These are phyloP conservation scores for Spathaspora passalidarum DNA, from an alignment of 805 yeast genomes.

Conservation along the genomic window DNA sequence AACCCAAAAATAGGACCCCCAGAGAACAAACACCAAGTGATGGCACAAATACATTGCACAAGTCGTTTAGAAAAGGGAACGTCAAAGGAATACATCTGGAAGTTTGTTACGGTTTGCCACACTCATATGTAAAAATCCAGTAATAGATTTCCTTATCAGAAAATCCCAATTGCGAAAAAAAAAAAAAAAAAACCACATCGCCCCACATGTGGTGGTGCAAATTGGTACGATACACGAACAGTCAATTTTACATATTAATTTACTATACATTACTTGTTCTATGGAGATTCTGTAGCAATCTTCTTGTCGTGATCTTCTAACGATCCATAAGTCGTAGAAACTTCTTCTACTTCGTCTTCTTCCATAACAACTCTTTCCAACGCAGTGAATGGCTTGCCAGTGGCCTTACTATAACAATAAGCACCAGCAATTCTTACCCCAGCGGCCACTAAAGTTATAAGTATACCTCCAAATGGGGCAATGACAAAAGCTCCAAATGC, in stretches of 20 bases:
- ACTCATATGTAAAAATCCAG: too few relatives aligned
- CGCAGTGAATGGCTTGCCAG: constrained; percentile 42
- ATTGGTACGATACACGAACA: not conserved
- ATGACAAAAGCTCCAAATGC: constrained; percentile 92
- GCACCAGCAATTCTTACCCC: constrained; percentile 41
- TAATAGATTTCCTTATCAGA: not conserved
- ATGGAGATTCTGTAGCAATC: not conserved
- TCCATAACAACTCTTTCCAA: constrained; percentile 34
- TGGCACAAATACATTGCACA: constrained; percentile 48
- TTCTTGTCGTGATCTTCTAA: constrained; percentile 2
- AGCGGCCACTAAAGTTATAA: constrained; percentile 53
- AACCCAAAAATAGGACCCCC: constrained; percentile 61
- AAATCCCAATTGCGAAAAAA: not conserved
- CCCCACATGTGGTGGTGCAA: constrained; percentile 1
- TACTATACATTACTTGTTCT: not conserved
- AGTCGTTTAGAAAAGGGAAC: constrained; percentile 13
- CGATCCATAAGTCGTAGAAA: constrained; percentile 2
- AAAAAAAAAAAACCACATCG: not conserved
- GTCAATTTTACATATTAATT: not conserved
- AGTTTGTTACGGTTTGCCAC: not conserved
- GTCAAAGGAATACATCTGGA: constrained; percentile 7
- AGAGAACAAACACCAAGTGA: constrained; percentile 51
- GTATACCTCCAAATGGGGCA: constrained; percentile 79
- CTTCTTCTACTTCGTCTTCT: constrained; percentile 9
- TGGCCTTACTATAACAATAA: constrained; percentile 30